Percentiles rank a stretch among this genome's conserved stretches.
phyloP scores from a whole-genome alignment of 768 basidiomycete species.

The Leccinum uliginosum region DNA sequence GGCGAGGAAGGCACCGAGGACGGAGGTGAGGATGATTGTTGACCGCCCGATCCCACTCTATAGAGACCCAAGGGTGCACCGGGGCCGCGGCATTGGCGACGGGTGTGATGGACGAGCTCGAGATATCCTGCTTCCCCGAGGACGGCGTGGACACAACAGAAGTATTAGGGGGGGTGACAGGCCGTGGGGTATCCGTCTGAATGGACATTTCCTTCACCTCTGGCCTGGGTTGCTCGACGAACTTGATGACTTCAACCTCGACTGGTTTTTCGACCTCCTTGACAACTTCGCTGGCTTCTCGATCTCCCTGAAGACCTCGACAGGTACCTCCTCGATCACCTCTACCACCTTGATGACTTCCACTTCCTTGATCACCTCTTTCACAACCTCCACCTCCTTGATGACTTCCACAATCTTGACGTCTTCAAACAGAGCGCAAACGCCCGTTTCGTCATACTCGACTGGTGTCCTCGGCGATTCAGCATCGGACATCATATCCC shows the following conservation, averaged over 20 bases:
- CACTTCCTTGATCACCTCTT: conserved; percentile 25
- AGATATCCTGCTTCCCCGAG: conserved; percentile 22
- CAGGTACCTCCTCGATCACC: conserved; percentile 20
- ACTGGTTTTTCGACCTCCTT: conserved; percentile 20
- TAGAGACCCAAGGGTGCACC: conserved; percentile 42
- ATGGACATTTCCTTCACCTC: conserved; percentile 71
- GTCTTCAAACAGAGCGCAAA: conserved; percentile 31
- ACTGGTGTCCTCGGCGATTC: conserved; percentile 18
- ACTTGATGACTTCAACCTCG: conserved; percentile 20
- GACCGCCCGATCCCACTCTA: conserved; percentile 47
- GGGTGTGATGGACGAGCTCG: conserved; percentile 30
- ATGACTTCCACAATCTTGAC: conserved; percentile 28
- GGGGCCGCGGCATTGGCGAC: conserved; percentile 31
- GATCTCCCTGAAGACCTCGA: conserved; percentile 19
- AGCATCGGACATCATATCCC: neutral
- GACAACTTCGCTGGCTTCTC: conserved; percentile 23
- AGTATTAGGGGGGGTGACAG: conserved; percentile 30
- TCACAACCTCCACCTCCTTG: conserved; percentile 21
- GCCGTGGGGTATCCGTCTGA: conserved; percentile 62
- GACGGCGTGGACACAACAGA: conserved; percentile 26
- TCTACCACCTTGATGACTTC: conserved; percentile 21
- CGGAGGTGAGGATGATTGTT: conserved; percentile 53
- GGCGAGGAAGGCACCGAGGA: conserved; percentile 29
- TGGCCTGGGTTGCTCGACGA: conserved; percentile 45
- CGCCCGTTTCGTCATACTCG: conserved; percentile 51